Base-by-base conservation (phyloP, 1,284 basidiomycete genomes). In the Tilletia horrida region DNA sequence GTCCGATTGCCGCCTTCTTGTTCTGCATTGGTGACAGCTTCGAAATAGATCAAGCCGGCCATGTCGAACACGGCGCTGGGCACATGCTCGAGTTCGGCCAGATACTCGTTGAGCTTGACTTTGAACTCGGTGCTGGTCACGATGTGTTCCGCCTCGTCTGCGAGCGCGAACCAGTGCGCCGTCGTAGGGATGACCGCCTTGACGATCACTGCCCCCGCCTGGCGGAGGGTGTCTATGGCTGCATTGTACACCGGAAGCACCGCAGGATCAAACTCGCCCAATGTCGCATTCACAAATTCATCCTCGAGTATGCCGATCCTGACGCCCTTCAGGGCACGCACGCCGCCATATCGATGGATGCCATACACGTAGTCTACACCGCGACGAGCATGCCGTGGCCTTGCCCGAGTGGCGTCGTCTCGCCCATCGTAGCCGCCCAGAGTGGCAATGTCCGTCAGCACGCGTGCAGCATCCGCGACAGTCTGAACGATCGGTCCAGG, bases 391-490 rank as follows among this genome's bases (percentile, higher is more conserved):
- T 57, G 47, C 40, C 40, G n/a, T 40, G 47, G 64, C 3, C 43
- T 69, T 2, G 62, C 59, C 67, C 66, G 66, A 1, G 72, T 74
- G 16, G 69, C 69, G 21, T 70, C 66, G 40, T 74, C 72, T 4
- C 62, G 70, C 14, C 66, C 57, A 31, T 71, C 70, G 23, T 63
- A 55, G 2, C 70, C 70, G 31, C 67, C 64, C 14, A 59, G 21
- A 1, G 55, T 59, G 7, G 55, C 55, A 16, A 75, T 73, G 25
- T 69, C 70, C 18, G 69, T 69, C 23, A 75, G 48, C 21, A 75
- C 52, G 29, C 61, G 42, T n/a, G 72, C 70, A 6, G 73, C 72
- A 27, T 75, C 73, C 29, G 67, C 66, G 13, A 75, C 73, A 3
- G 67, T 70, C 52, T 59, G 64, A 1, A 52, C 71, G 45, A 73